Evolutionary conservation across 139 green algal genomes (phyloP), one percentile per base, ranked within the genome.

Genomic region (Chlamydomonas sp.): DNA sequence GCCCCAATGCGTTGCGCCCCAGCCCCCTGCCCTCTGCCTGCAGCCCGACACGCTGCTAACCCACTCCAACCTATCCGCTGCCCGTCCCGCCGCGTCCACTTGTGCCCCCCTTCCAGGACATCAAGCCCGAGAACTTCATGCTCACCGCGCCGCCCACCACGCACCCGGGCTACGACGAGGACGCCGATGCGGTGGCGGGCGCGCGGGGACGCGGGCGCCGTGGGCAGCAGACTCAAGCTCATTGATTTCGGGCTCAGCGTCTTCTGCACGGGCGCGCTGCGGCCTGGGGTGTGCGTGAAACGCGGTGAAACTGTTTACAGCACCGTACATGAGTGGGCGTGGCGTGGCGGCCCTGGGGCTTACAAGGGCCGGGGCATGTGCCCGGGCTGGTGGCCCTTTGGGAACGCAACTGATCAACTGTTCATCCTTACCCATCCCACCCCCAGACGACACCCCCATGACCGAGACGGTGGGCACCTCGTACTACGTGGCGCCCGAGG

Each of bases 71-170:
- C 67, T 73, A 12, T 6, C 67, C 20, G 5, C 57, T 79, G 57
- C 75, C 59, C 57, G 4, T 60, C 4, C 17, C 59, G 14, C 5
- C 59, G 67, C 57, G 16, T 60, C 59, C 5, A 15, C 59, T 7
- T 15, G 60, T 15, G 64, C 14, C 49, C 9, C 84, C 73, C 80
- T 16, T 84, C 3, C 88, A 93, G 71, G 92, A 95, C 78, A 81
- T 95, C 59, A 95, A 95, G 80, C 92, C 92, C 16, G 92, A 94
- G 78, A 94, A 94, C 92, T 99, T 99, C 86, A 92, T 99, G 90
- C 95, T 99, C 64, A 93, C 92, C 3, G 92, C 67, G 69, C 94
- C 94, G 63, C 78, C 88, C 88, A 16, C 79, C 85, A 10, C 66
- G 60, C 83, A 2, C n/a, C 68, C 6, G 4, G 67, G 1, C 0